phyloP scores from a whole-genome alignment of 2,329 filamentous ascomycete genomes.

The Talaromyces sp. region DNA sequence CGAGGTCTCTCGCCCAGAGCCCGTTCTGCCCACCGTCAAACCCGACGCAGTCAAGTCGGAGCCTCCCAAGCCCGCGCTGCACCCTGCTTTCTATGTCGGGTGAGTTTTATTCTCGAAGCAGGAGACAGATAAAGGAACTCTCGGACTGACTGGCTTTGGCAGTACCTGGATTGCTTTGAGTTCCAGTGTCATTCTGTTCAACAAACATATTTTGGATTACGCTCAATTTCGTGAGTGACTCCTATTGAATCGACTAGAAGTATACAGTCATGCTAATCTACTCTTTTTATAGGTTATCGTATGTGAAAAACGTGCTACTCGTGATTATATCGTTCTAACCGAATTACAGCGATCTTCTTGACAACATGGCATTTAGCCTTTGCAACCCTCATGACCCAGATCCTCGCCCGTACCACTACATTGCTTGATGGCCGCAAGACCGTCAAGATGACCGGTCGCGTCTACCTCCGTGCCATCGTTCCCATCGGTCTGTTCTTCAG shows the following conservation, averaged over 20 bases:
- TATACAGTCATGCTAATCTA: slow-evolving; percentile 19
- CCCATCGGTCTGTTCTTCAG: slow-evolving; percentile 96
- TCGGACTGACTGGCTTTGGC: slow-evolving; percentile 26
- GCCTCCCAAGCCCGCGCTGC: slow-evolving; percentile 63
- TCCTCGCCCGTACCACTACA: slow-evolving; percentile 84
- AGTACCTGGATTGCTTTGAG: slow-evolving; percentile 91
- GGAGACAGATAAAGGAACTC: too few relatives aligned
- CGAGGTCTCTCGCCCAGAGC: slow-evolving; percentile 53
- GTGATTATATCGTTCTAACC: slow-evolving; percentile 22
- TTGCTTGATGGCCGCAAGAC: slow-evolving; percentile 92
- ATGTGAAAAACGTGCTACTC: slow-evolving; percentile 27
- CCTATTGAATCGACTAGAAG: neutral
- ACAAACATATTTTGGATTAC: slow-evolving; percentile 95
- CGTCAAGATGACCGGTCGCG: slow-evolving; percentile 92
- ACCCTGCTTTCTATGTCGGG: slow-evolving; percentile 82
- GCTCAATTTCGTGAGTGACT: slow-evolving; percentile 70
- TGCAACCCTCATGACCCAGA: slow-evolving; percentile 89
- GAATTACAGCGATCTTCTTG: slow-evolving; percentile 58
- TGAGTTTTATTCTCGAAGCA: slow-evolving; percentile 34
- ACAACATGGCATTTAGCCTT: slow-evolving; percentile 96
- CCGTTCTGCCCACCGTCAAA: slow-evolving; percentile 76
- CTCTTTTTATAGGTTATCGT: slow-evolving; percentile 44
- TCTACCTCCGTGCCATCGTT: slow-evolving; percentile 90
- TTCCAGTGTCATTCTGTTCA: slow-evolving; percentile 95
- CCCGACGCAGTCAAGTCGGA: slow-evolving; percentile 70